phyloP scores from a whole-genome alignment of 192 early-diverging fungal genomes.

The Coemansia javaensis region DNA sequence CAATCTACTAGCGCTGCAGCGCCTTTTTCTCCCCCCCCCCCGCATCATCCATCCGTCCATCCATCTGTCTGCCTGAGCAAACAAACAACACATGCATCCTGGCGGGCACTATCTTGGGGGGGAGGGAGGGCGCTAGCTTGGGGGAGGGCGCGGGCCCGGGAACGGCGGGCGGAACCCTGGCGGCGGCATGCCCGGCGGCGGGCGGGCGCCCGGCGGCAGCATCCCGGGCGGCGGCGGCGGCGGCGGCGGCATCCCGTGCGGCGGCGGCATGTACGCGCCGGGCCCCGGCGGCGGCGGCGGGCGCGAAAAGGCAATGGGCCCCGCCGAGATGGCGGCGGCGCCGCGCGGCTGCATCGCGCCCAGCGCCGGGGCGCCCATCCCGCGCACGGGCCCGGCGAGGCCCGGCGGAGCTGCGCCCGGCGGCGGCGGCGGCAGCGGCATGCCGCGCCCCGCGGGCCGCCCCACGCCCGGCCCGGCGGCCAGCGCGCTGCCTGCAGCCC shows the following conservation, averaged over 20 bases:
- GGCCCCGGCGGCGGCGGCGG: conserved; percentile 61
- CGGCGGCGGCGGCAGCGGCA: conserved; percentile 60
- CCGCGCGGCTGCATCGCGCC: conserved; percentile 83
- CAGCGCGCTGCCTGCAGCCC: conserved; percentile 39
- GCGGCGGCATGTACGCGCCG: conserved; percentile 54
- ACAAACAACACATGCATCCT: too few relatives aligned
- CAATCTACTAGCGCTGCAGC: conserved; percentile 64
- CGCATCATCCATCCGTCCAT: too few relatives aligned
- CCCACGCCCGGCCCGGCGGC: conserved; percentile 69
- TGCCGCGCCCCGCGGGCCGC: conserved; percentile 78
- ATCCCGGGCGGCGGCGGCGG: conserved; percentile 33
- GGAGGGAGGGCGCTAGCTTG: neutral
- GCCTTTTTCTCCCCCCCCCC: neutral
- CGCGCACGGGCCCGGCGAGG: conserved; percentile 86
- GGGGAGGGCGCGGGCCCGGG: conserved; percentile 31
- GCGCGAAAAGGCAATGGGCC: conserved; percentile 71
- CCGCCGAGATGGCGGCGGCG: conserved; percentile 53
- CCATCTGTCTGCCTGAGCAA: too few relatives aligned
- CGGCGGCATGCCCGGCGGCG: conserved; percentile 53
- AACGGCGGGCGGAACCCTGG: conserved; percentile 46
- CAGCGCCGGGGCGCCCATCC: conserved; percentile 89
- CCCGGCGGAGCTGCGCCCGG: conserved; percentile 52
- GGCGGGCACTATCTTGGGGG: too few relatives aligned
- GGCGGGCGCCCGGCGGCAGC: conserved; percentile 65
- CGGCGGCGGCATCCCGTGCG: conserved; percentile 41